phyloP scores from a whole-genome alignment of 352 stramenopile species.

The Phytopythium helicoides region DNA sequence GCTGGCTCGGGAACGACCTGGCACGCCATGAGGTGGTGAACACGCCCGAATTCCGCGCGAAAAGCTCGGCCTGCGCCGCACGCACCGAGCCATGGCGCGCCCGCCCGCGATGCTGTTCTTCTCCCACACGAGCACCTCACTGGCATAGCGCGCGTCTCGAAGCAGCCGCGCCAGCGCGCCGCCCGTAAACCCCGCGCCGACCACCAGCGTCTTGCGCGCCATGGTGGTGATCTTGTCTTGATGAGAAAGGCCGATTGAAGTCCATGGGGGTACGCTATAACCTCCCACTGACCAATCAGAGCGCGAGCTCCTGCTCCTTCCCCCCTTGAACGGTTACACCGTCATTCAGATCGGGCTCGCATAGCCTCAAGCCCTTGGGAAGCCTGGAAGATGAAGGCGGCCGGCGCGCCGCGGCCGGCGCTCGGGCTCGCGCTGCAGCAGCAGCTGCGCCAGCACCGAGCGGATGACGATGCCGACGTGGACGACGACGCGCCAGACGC shows the following conservation, averaged over 20 bases:
- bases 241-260: background rate
- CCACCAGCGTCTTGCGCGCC: constrained; percentile 47
- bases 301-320: too few relatives aligned
- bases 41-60: background rate
- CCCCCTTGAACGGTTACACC: too few relatives aligned
- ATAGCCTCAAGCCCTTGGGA: too few relatives aligned
- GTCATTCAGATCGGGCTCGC: too few relatives aligned
- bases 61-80: background rate
- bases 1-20: constrained; percentile 59
- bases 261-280: too few relatives aligned
- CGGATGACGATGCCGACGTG: background rate
- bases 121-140: constrained; percentile 62
- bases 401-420: background rate
- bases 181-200: constrained; percentile 62
- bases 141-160: constrained; percentile 29
- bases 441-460: constrained; percentile 4
- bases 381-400: constrained; percentile 7
- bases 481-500: constrained; percentile 13
- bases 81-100: constrained; percentile 62
- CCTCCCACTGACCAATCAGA: too few relatives aligned
- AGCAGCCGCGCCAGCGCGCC: constrained; percentile 50
- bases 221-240: constrained; percentile 2
- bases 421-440: constrained; percentile 5
- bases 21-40: constrained; percentile 3
- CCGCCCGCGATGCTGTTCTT: constrained; percentile 67